These are phyloP conservation scores for Ulota crispa DNA, from an alignment of 225 moss, liverwort and hornwort species.

Conservation along the genomic window DNA sequence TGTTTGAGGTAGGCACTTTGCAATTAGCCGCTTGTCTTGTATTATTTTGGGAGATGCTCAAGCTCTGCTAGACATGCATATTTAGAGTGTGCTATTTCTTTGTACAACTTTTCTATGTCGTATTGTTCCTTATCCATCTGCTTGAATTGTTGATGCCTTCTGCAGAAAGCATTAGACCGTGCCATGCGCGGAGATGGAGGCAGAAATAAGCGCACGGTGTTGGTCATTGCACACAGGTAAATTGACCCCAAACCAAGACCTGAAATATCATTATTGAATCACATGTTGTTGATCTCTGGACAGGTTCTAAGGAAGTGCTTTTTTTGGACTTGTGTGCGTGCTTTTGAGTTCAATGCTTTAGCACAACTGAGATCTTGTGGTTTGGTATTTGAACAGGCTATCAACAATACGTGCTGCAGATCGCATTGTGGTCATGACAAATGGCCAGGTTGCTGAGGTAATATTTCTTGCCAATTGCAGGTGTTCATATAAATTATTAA, in stretches of 20 bases:
- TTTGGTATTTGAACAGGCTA: slow-evolving; percentile 51
- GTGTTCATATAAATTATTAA: background rate
- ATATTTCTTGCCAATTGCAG: background rate
- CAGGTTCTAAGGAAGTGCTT: background rate
- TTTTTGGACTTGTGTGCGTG: background rate
- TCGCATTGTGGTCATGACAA: slow-evolving; percentile 96
- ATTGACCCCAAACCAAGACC: background rate
- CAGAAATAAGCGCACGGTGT: slow-evolving; percentile 66
- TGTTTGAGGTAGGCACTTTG: background rate
- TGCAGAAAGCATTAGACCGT: slow-evolving; percentile 89
- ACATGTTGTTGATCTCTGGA: background rate
- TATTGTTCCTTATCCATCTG: background rate
- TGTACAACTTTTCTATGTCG: background rate
- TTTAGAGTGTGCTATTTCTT: background rate
- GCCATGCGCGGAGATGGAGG: slow-evolving; percentile 79
- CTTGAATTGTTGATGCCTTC: background rate
- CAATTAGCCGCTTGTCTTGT: background rate
- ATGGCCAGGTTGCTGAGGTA: slow-evolving; percentile 91
- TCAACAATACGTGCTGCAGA: slow-evolving; percentile 91
- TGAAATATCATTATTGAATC: background rate
- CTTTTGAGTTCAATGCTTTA: background rate
- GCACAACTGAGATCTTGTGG: slow-evolving; percentile 6
- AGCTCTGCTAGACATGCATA: background rate
- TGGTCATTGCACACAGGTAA: slow-evolving; percentile 98
- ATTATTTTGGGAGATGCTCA: background rate